These are phyloP conservation scores for Volvariella volvacea DNA, from an alignment of 1,284 basidiomycete genomes.

Conservation along the genomic window DNA sequence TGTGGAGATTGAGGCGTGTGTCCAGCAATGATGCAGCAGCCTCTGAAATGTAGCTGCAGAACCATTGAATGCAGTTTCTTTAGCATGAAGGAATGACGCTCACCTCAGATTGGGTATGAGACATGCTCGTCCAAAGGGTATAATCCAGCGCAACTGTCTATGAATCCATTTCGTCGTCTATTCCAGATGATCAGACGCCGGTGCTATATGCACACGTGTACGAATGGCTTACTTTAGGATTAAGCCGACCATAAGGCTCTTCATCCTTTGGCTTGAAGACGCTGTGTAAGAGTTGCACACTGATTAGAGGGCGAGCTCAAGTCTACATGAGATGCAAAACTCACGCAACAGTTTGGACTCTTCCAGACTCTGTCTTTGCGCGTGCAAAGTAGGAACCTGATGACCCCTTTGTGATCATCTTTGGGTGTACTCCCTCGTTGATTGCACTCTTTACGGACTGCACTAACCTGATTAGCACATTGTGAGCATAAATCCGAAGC, in stretches of 20 bases:
- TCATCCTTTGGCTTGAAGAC: slow-evolving; percentile 91
- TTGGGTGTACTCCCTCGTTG: slow-evolving; percentile 73
- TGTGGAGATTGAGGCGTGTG: slow-evolving; percentile 63
- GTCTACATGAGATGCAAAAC: slow-evolving; percentile 23
- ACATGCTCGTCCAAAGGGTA: slow-evolving; percentile 80
- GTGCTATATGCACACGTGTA: not conserved
- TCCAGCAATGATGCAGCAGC: slow-evolving; percentile 87
- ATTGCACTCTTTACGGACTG: slow-evolving; percentile 67
- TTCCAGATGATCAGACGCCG: not conserved
- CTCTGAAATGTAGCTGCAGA: slow-evolving; percentile 35
- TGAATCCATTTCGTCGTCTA: slow-evolving; percentile 90
- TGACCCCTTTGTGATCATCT: slow-evolving; percentile 83
- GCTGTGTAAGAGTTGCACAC: slow-evolving; percentile 27
- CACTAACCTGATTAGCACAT: slow-evolving; percentile 39
- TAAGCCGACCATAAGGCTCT: slow-evolving; percentile 78
- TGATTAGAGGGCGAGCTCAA: not conserved
- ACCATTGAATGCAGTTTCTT: not conserved
- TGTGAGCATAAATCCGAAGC: slow-evolving; percentile 2
- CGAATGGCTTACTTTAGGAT: slow-evolving; percentile 56
- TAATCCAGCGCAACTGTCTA: slow-evolving; percentile 78
- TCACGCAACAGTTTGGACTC: slow-evolving; percentile 73
- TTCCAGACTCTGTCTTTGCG: slow-evolving; percentile 55
- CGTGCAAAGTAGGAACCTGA: slow-evolving; percentile 86
- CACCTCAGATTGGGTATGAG: slow-evolving; percentile 83
- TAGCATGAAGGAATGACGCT: slow-evolving; percentile 1